Base-by-base conservation (phyloP, 768 basidiomycete genomes). In the Exidia glandulosa region DNA sequence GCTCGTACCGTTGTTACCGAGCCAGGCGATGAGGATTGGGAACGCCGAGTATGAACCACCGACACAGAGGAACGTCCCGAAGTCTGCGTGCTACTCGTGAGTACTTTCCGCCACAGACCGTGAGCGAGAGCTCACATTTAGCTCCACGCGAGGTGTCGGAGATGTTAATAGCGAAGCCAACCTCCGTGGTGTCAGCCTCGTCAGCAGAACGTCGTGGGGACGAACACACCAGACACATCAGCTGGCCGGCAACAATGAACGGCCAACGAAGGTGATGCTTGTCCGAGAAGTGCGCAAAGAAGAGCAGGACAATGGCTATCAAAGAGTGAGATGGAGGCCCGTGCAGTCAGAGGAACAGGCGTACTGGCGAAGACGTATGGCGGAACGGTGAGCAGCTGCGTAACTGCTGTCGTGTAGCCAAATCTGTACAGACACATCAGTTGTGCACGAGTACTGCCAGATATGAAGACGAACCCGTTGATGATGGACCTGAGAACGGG, bases 1-100 rank as follows among this genome's bases (percentile, higher is more conserved):
- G 16, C 19, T 6, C 41, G 16, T 45, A 45, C 41, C 19, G 41
- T 45, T 45, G 16, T 45, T 45, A 12, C 41, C 41, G 41, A 45
- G 41, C 86, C 86, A 88, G 25, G 82, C 75, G 13, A 85, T 72
- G 1, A 84, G 67, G 10, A 81, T 84, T 13, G 87, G 84, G 63
- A 84, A 77, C 0, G 76, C 73, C 1, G 81, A 76, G 62, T 84
- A 87, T 41, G 76, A 76, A n/a, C 87, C 87, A 0, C 76, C 74
- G 6, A 87, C 84, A 29, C 79, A 77, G 59, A 88, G 79, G 75
- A 84, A 89, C 0, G 81, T 86, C 1, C 85, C 87, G 63, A 87
- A 84, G 52, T n/a, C 33, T 52, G 50, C 25, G 7, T 7, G 30
- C 50, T 4, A 34, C 32, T 7, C 14, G 57, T 32, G 7, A 13